A percentile compares a stretch with the other conserved stretches of the same genome.
These are phyloP conservation scores for Fusarium equiseti DNA, from an alignment of 2,329 filamentous ascomycete species.

Conservation along the genomic window DNA sequence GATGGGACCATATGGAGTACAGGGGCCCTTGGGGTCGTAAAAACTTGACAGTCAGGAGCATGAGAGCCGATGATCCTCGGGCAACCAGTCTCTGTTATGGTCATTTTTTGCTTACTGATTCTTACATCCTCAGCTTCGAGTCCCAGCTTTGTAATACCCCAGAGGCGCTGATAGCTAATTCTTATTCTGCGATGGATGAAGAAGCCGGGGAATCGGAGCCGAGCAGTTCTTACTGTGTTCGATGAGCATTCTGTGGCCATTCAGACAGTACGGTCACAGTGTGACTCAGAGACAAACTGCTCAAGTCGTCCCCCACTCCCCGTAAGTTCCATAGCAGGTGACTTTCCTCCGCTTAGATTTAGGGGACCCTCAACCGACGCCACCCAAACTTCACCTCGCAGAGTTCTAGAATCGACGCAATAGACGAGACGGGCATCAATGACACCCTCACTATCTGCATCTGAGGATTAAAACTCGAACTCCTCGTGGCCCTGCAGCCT, in stretches of 20 bases:
- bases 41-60: not conserved
- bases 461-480: not conserved
- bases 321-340: conserved; percentile 26
- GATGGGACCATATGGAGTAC: conserved; percentile 28
- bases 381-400: conserved; percentile 19
- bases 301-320: conserved; percentile 24
- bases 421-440: conserved; percentile 7
- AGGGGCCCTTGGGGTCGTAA: conserved; percentile 15
- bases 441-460: conserved; percentile 5
- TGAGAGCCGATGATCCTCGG: not conserved
- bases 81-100: not conserved
- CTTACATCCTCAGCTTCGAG: not conserved
- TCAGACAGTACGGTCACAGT: not conserved
- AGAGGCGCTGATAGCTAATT: not conserved
- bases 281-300: not conserved
- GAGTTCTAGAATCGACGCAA: conserved; percentile 28
- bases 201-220: conserved; percentile 7
- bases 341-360: conserved; percentile 23
- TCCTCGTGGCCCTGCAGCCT: conserved; percentile 34
- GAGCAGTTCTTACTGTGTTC: conserved; percentile 11
- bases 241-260: fast-evolving
- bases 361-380: conserved; percentile 26
- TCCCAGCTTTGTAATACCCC: not conserved
- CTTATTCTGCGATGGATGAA: conserved; percentile 10
- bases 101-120: not conserved